These are phyloP conservation scores for Psilocybe subaeruginosa DNA, from an alignment of 768 basidiomycete genomes.

Conservation along the genomic window DNA sequence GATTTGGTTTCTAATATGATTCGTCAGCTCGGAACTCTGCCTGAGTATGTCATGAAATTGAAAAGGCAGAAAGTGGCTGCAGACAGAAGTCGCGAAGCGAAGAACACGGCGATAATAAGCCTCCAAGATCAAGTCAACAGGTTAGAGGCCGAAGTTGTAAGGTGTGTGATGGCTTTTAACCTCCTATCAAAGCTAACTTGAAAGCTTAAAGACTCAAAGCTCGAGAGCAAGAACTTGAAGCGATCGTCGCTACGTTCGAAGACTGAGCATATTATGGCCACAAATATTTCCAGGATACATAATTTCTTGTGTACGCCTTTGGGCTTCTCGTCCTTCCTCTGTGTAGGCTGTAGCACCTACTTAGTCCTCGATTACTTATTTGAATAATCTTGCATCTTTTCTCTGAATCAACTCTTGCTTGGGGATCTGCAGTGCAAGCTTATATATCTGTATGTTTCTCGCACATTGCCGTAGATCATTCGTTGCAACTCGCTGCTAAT, in stretches of 20 bases:
- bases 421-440: too few species aligned
- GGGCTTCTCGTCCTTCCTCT: too few species aligned
- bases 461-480: too few species aligned
- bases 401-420: too few species aligned
- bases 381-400: too few species aligned
- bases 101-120: constrained; percentile 11
- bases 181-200: not conserved
- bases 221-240: not conserved
- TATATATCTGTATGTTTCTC: too few species aligned
- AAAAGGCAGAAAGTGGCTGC: constrained; percentile 23
- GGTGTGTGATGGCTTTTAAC: constrained; percentile 5
- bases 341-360: too few species aligned
- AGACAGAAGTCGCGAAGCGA: constrained; percentile 21
- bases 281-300: too few species aligned
- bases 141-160: constrained; percentile 18
- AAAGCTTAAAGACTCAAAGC: not conserved
- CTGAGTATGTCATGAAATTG: constrained; percentile 24
- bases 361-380: too few species aligned
- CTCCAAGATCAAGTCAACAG: constrained; percentile 2
- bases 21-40: constrained; percentile 5
- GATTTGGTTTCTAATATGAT: constrained; percentile 8
- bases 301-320: too few species aligned
- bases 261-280: not conserved
- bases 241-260: not conserved
- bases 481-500: too few species aligned